Base-by-base conservation (phyloP, 345 rosid genomes). In the Linum lewisii region DNA sequence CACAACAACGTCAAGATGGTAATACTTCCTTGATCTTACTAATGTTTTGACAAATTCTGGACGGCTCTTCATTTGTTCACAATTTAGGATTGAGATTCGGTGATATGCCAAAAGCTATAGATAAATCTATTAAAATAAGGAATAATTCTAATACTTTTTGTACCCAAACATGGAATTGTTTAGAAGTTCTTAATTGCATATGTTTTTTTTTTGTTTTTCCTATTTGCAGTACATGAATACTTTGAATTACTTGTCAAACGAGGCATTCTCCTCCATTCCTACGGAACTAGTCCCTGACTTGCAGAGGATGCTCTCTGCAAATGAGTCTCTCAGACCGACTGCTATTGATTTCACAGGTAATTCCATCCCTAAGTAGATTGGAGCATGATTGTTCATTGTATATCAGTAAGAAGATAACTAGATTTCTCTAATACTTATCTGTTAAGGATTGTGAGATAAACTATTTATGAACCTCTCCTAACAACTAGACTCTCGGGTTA, bases 1-100 rank as follows among this genome's bases (percentile, higher is more conserved):
- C 82, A 89, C 72, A 93, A 93, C 78, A 93, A 93, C 72, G 92
- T 93, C 70, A 89, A 89, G 73, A 93, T 89, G 97, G 98, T 92
- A 88, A 45, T 25, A 21, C 20, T 42, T 58, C 24, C 38, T 54
- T 68, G 34, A 58, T 38, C 34, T 57, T 26, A 21, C 63, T 45
- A 44, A 37, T 59, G 20, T 42, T 29, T 63, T 60, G 26, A 24
- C 34, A 29, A 29, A 29, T 16, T 42, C 47, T 11, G 3, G 18
- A 16, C 4, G 47, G 47, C 47, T 42, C 34, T 29, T 29, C 18
- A 42, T 42, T 42, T 42, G 47, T 42, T 34, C 38, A 11, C 18
- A 11, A 3, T 16, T 42, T 16, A 29, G 34, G 34, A 29, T 29
- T 29, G 34, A 29, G 34, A 29, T 29, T 29, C 7, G 5, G 34